Conservation (phyloP, 2,329 filamentous ascomycete genomes). For the Apiospora saccharicola region DNA sequence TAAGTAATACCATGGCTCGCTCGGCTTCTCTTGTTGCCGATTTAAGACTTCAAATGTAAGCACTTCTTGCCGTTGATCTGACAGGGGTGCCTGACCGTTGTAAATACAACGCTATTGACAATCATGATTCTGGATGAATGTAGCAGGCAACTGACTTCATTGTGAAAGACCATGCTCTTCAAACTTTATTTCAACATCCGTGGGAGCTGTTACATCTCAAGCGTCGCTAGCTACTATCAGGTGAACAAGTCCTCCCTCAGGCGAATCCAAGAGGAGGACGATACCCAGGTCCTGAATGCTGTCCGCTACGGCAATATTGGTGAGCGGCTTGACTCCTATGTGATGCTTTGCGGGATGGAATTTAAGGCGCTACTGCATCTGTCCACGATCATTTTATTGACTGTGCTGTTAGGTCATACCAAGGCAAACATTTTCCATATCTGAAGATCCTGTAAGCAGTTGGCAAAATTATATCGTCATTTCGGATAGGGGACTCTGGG, state of each 20-base stretch:
- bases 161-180: not conserved
- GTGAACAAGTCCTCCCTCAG: not conserved
- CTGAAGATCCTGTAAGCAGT: not conserved
- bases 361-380: too few relatives aligned
- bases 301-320: too few relatives aligned
- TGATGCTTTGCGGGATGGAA: too few relatives aligned
- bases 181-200: not conserved
- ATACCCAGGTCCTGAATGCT: not conserved
- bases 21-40: not conserved
- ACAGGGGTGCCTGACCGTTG: not conserved
- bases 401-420: too few relatives aligned
- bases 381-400: too few relatives aligned
- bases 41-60: not conserved
- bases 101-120: not conserved
- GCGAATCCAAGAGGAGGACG: not conserved
- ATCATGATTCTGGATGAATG: not conserved
- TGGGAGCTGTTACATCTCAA: not conserved
- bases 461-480: too few relatives aligned
- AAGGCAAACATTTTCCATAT: too few relatives aligned
- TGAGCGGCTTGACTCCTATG: too few relatives aligned
- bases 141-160: not conserved
- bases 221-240: not conserved
- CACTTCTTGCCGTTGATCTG: not conserved
- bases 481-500: too few relatives aligned
- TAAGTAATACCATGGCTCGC: not conserved